Base-by-base conservation (phyloP, 2,329 filamentous ascomycete genomes). In the Phyllosticta citribraziliensis region DNA sequence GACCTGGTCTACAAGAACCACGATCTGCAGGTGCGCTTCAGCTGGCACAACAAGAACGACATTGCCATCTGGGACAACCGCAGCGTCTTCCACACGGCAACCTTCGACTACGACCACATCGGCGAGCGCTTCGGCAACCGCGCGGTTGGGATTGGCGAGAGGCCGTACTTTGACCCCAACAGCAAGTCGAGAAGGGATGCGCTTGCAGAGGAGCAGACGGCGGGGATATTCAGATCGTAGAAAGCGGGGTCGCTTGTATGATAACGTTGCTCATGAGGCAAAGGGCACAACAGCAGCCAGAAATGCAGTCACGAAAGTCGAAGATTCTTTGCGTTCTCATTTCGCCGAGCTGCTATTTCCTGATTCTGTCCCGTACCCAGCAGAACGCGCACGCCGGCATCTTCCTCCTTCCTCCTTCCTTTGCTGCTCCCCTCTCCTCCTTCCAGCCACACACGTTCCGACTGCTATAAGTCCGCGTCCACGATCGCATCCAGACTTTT, bases 21-120 rank as follows among this genome's bases (percentile, higher is more conserved):
- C 65, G 79, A 82, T 63, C 65, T 80, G 58, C 79, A 80, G 66
- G 78, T 81, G 4, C 65, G 80, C 20, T 75, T 78, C 65, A 73
- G 75, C 64, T 82, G 79, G 80, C 70, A 73, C 67, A 78, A 78
- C 63, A 64, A 69, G 63, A 79, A 82, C 64, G 78, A 80, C 66
- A 71, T 80, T 67, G 80, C 84, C 1, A 85, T 88, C 64, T 88
- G 86, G 86, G 85, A 88, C 67, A 88, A 88, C 63, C 73, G 83
- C 6, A 80, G 79, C 58, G 79, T 74, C 0, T 84, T 82, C 70
- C 83, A 86, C 65, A 80, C 79, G 47, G 84, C 83, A 0, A 87
- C 83, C 0, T 85, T 82, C 64, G 86, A 88, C 65, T 87, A 87
- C 53, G 77, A 78, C 14, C 76, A 75, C 12, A 75, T 79, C 27